Conservation (phyloP, 371 early-diverging fungal genomes). For the Rhizopus sp. region DNA sequence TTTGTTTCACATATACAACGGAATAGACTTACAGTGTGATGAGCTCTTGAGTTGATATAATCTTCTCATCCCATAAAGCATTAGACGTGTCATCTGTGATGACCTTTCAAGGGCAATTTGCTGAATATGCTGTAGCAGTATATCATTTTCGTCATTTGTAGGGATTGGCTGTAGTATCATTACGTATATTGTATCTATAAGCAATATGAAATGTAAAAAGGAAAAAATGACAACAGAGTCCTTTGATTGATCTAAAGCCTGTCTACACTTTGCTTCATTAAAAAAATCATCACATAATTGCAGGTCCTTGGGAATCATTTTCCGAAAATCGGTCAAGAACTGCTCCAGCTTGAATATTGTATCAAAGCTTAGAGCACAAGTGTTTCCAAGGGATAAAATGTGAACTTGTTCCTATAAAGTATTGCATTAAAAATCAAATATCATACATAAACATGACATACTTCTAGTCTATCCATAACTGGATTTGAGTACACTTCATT, state of each 20-base stretch:
- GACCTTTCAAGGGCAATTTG: slow-evolving; percentile 10
- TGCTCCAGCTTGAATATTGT: slow-evolving; percentile 12
- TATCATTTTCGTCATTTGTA: slow-evolving; percentile 1
- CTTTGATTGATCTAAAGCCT: slow-evolving; percentile 2
- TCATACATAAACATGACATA: neutral
- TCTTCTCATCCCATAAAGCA: slow-evolving; percentile 7
- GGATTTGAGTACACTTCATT: slow-evolving; percentile 7
- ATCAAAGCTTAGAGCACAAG: slow-evolving; percentile 19
- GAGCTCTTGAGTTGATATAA: neutral
- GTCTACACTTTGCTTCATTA: slow-evolving; percentile 1
- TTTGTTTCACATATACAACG: no score
- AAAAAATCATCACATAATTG: slow-evolving; percentile 10
- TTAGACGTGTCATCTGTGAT: neutral
- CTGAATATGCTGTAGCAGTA: slow-evolving; percentile 9
- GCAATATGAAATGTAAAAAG: slow-evolving; percentile 11
- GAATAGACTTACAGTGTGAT: slow-evolving; percentile 16
- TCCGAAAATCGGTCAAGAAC: slow-evolving; percentile 10
- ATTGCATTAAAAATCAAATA: neutral
- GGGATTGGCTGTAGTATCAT: slow-evolving; percentile 16
- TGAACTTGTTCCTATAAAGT: slow-evolving; percentile 7
- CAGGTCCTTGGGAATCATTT: slow-evolving; percentile 7
- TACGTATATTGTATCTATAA: slow-evolving; percentile 8
- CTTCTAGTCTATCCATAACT: slow-evolving; percentile 6
- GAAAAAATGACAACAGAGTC: slow-evolving; percentile 3
- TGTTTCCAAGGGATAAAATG: slow-evolving; percentile 12